Percentiles rank a stretch among this genome's conserved stretches.
phyloP scores from a whole-genome alignment of 2,329 filamentous ascomycete genomes.

The Hypoxylon sp. region DNA sequence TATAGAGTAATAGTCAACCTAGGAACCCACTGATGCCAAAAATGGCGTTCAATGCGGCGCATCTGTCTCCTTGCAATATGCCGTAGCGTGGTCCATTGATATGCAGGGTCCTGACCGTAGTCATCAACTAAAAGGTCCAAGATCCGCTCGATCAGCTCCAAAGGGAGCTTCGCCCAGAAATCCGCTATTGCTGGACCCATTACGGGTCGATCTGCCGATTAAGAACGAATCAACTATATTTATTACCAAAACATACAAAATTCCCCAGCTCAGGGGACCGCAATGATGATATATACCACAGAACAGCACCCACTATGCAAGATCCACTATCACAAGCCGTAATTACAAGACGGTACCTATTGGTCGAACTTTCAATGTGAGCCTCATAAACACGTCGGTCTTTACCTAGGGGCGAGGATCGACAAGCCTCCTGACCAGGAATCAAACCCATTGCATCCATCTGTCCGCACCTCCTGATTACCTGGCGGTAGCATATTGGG shows the following conservation, averaged over 20 bases:
- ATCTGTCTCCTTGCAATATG: conserved; percentile 36
- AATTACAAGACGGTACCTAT: conserved; percentile 19
- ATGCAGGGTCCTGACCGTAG: conserved; percentile 39
- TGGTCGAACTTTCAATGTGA: conserved; percentile 23
- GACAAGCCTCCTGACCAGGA: conserved; percentile 22
- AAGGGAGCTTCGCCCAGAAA: conserved; percentile 38
- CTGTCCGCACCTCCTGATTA: conserved; percentile 23
- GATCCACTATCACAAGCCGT: conserved; percentile 19
- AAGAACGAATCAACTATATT: conserved; percentile 21
- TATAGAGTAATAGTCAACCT: conserved; percentile 43
- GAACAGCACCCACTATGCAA: conserved; percentile 7
- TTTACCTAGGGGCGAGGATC: conserved; percentile 37
- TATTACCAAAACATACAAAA: conserved; percentile 18
- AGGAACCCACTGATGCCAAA: conserved; percentile 38
- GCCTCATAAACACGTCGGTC: conserved; percentile 32
- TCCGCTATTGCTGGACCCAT: conserved; percentile 29
- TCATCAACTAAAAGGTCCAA: conserved; percentile 38
- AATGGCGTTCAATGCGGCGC: conserved; percentile 40
- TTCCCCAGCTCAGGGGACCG: conserved; percentile 13
- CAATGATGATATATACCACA: conserved; percentile 34
- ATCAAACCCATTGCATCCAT: conserved; percentile 31
- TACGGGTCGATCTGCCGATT: conserved; percentile 16
- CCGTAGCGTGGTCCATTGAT: conserved; percentile 43
- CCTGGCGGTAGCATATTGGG: conserved; percentile 35
- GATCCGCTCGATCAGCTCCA: conserved; percentile 42